Evolutionary conservation across 352 stramenopile genomes (phyloP).

Genomic region (Elongisporangium undulatum): DNA sequence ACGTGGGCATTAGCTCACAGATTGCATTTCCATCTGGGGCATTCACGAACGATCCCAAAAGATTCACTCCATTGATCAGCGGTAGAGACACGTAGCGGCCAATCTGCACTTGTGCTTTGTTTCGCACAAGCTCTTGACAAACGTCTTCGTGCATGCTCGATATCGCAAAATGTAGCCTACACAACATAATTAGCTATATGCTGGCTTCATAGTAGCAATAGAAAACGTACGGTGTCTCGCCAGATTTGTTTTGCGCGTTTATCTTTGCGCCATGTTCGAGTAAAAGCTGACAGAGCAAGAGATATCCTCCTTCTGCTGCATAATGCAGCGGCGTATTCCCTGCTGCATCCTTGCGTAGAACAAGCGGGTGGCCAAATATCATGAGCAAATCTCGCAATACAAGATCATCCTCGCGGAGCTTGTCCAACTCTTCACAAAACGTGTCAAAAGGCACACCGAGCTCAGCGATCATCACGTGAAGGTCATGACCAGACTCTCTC

Average conservation of each 20-base stretch:
- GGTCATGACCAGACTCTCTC: slow-evolving; percentile 52
- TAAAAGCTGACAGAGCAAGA: slow-evolving; percentile 56
- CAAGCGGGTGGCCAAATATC: slow-evolving; percentile 71
- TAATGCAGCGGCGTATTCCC: slow-evolving; percentile 80
- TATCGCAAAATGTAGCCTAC: slow-evolving; percentile 46
- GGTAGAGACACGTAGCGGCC: slow-evolving; percentile 53
- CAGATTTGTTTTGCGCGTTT: slow-evolving; percentile 73
- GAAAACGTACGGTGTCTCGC: slow-evolving; percentile 65
- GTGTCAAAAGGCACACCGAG: slow-evolving; percentile 54
- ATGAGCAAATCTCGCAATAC: slow-evolving; percentile 57
- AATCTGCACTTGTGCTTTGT: slow-evolving; percentile 60
- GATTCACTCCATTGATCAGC: slow-evolving; percentile 40
- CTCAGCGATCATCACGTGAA: slow-evolving; percentile 41
- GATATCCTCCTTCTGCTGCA: slow-evolving; percentile 67
- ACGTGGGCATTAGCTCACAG: slow-evolving; percentile 58
- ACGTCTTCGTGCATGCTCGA: slow-evolving; percentile 69
- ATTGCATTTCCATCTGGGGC: slow-evolving; percentile 32
- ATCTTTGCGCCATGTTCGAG: slow-evolving; percentile 66
- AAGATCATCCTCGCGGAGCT: slow-evolving; percentile 46
- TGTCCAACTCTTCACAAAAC: slow-evolving; percentile 66
- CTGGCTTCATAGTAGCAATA: background rate
- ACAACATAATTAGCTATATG: background rate
- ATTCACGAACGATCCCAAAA: slow-evolving; percentile 62
- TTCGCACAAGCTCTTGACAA: slow-evolving; percentile 52
- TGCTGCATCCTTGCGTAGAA: slow-evolving; percentile 48